Evolutionary conservation across 805 yeast genomes (phyloP), one percentile per base, ranked within the genome.

Genomic region (Wickerhamiella brachini): DNA sequence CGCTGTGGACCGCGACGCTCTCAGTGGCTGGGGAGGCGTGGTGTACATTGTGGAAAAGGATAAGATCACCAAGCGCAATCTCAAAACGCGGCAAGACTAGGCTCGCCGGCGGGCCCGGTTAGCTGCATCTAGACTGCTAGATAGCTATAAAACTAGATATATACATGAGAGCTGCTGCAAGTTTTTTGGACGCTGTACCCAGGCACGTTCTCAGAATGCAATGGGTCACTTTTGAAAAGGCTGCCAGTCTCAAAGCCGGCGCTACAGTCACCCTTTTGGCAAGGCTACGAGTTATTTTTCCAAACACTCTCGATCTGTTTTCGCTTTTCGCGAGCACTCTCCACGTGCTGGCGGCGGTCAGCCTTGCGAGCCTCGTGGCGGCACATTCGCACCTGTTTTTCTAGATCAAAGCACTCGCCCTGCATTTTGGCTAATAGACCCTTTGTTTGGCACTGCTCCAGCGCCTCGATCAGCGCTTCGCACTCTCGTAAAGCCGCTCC

Each of bases 1-100:
- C 65, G 97, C 96, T 18, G 94, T 85, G 38, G 98, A 93, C 68
- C 84, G 98, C 74, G 98, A 93, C 69, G 95, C 97, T 5, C 74
- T 93, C 53, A 82, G 95, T 29, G 99, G 99, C 58, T 93, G 97
- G 96, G 98, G 98, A 62, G 96, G 95, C 8, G 84, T 86, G 17
- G 97, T 93, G 22, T 90, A 90, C 68, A 72, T 93, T 51, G 79
- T 93, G 18, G 61, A 58, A 37, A 57, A 58, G 51, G 97, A 90
- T 65, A 85, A 86, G 68, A 95, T 93, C 52, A 77, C 80, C 50
- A 88, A 83, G 71, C 80, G 94, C 63, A 79, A 84, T 61, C 78
- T 93, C 69, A 89, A 83, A 72, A 87, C 96, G 52, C 83, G 98
- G 69, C 97, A 90, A 73, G 99, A 93, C 76, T 93, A 76, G 68